Base-by-base conservation (phyloP, 306 rosid genomes). In the Acacia confusa region DNA sequence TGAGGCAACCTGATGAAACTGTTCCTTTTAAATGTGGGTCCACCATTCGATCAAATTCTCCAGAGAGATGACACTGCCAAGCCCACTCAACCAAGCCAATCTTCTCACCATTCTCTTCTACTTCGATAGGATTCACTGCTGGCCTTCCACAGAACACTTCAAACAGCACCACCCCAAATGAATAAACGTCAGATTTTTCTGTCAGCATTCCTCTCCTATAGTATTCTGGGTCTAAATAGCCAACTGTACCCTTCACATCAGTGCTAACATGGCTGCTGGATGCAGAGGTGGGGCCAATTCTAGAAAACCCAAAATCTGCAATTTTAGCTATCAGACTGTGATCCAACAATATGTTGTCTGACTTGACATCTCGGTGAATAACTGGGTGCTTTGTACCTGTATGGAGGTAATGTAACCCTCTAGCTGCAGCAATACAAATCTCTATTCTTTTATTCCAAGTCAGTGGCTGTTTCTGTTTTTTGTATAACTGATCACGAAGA, bases 161-260 rank as follows among this genome's bases (percentile, higher is more conserved):
- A 16, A 87, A 89, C 43, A 92, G 32, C 10, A 92, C 90, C 22
- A 92, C 91, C 0, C 97, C 93, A 63, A 86, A 89, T 11, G 93
- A 91, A 76, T 88, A 89, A 4, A 92, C 92, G 43, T 92, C 92
- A 6, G 91, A 84, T 72, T 88, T 92, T 44, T 84, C 86, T 0
- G 87, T 88, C 20, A 89, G 8, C 20, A 65, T 84, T 34, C 83
- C 84, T 4, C 87, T 69, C 2, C 76, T 72, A 7, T 79, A 86
- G 84, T 85, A 88, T 67, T 88, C 86, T 3, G 89, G 91, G 22
- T 88, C 91, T 38, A 88, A 75, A 74, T 88, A 88, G 19, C 87
- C 87, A 0, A 60, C 24, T 11, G 88, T 85, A 12, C 89, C 89
- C 36, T 88, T 85, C 38, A 88, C 87, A 43, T 83, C 24, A 22